Conservation (phyloP, 2,329 filamentous ascomycete genomes). For the Alternaria alternata region DNA sequence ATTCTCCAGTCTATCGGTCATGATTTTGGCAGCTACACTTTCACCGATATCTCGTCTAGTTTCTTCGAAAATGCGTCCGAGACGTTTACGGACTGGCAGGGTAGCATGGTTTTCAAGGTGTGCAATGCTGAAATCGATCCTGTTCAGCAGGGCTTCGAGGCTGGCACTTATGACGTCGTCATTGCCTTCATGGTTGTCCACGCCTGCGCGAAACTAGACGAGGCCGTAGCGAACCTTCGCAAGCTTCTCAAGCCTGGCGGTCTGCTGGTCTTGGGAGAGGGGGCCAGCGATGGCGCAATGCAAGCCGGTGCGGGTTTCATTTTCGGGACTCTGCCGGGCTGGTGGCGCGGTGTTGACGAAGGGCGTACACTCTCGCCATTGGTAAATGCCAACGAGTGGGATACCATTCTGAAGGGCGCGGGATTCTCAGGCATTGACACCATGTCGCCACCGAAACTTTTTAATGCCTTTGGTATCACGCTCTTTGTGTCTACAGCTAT, state of each 20-base stretch:
- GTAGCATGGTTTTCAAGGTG: slow-evolving; percentile 8
- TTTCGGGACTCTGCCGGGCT: slow-evolving; percentile 51
- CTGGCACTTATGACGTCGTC: slow-evolving; percentile 27
- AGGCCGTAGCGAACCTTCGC: slow-evolving; percentile 20
- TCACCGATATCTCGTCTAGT: slow-evolving; percentile 21
- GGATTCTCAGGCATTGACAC: slow-evolving; percentile 19
- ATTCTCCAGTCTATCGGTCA: slow-evolving; percentile 12
- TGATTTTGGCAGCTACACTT: slow-evolving; percentile 22
- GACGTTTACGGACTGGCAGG: neutral
- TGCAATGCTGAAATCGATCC: slow-evolving; percentile 17
- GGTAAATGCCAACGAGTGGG: slow-evolving; percentile 26
- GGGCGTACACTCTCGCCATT: slow-evolving; percentile 7
- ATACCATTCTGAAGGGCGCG: slow-evolving; percentile 2
- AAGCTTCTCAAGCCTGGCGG: slow-evolving; percentile 51
- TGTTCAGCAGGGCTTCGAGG: slow-evolving; percentile 18
- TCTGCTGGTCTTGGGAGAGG: slow-evolving; percentile 50
- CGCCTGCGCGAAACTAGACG: slow-evolving; percentile 15
- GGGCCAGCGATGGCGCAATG: neutral
- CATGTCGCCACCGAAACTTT: neutral
- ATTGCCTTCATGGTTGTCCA: slow-evolving; percentile 27
- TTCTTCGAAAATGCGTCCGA: neutral
- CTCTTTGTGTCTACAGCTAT: slow-evolving; percentile 1
- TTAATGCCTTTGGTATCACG: neutral
- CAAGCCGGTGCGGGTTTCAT: slow-evolving; percentile 22
- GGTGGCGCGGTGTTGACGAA: slow-evolving; percentile 46